These are phyloP conservation scores for Arachis monticola DNA, from an alignment of 331 rosid species.

Conservation along the genomic window DNA sequence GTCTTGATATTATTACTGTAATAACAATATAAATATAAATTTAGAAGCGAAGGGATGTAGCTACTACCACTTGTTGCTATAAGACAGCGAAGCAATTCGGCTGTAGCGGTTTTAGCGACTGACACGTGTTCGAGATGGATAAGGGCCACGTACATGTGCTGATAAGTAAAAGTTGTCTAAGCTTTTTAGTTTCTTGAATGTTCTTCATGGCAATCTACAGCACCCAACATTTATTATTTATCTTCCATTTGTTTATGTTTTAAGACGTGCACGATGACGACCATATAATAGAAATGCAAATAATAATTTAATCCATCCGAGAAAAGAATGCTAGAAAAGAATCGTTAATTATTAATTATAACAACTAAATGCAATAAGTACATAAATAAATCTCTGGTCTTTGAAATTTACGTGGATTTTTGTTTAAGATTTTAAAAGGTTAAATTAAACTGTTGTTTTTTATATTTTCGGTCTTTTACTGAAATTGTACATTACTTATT, in stretches of 20 bases:
- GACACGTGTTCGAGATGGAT: slow-evolving; percentile 58
- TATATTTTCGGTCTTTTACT: too few species aligned
- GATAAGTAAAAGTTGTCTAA: slow-evolving; percentile 32
- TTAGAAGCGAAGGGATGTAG: neutral
- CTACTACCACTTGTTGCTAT: slow-evolving; percentile 16
- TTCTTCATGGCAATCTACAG: slow-evolving; percentile 31
- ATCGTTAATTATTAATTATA: slow-evolving; percentile 14
- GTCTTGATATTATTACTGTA: neutral
- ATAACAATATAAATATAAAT: neutral
- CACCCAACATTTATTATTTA: slow-evolving; percentile 1
- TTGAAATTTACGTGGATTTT: too few species aligned
- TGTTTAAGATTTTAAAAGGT: too few species aligned
- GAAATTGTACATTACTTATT: too few species aligned
- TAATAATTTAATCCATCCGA: neutral
- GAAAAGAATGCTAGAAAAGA: neutral
- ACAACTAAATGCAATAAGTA: neutral
- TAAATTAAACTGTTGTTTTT: too few species aligned
- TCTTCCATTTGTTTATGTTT: too few species aligned
- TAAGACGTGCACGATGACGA: neutral
- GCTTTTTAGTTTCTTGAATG: slow-evolving; percentile 46
- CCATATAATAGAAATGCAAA: neutral
- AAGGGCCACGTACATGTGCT: slow-evolving; percentile 50
- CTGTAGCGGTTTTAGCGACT: neutral
- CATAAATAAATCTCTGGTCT: too few species aligned
- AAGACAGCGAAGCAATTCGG: slow-evolving; percentile 52